Conservation (phyloP, 2,329 filamentous ascomycete species). For the Amylocarpus encephaloides region DNA sequence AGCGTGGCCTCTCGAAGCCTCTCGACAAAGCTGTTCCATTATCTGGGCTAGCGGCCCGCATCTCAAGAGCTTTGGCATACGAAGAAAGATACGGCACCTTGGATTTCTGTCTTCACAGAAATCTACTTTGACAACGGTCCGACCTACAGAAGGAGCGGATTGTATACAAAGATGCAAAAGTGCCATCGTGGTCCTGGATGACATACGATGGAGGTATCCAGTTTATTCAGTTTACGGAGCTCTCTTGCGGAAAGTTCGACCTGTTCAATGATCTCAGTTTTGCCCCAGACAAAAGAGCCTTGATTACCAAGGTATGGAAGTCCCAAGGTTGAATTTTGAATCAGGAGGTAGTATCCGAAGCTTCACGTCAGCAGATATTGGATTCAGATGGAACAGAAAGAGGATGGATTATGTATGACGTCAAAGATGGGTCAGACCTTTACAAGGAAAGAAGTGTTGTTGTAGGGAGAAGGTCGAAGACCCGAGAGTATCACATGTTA, state of each 20-base stretch:
- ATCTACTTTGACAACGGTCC: slow-evolving; percentile 6
- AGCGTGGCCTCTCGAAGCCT: background rate
- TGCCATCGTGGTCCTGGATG: slow-evolving; percentile 11
- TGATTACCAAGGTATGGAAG: slow-evolving; percentile 2
- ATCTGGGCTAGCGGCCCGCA: slow-evolving; percentile 1
- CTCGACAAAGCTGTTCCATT: slow-evolving; percentile 5
- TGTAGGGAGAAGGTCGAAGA: background rate
- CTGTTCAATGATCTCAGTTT: background rate
- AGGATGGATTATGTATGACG: slow-evolving; percentile 3
- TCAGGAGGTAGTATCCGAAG: background rate
- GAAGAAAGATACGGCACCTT: slow-evolving; percentile 2
- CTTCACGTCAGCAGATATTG: background rate
- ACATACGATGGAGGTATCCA: slow-evolving; percentile 8
- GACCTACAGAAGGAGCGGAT: background rate
- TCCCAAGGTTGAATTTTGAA: background rate
- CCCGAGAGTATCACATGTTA: background rate
- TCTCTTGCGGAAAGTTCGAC: no score
- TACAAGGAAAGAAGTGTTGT: background rate
- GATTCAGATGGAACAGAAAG: background rate
- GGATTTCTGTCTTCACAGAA: slow-evolving; percentile 6
- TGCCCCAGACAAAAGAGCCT: background rate
- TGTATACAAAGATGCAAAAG: background rate
- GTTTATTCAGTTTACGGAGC: no score
- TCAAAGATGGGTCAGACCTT: slow-evolving; percentile 1
- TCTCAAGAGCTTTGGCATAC: background rate